Evolutionary conservation across 768 basidiomycete species (phyloP), one percentile per base, ranked within the genome.

Genomic region (Tulasnella sp.): DNA sequence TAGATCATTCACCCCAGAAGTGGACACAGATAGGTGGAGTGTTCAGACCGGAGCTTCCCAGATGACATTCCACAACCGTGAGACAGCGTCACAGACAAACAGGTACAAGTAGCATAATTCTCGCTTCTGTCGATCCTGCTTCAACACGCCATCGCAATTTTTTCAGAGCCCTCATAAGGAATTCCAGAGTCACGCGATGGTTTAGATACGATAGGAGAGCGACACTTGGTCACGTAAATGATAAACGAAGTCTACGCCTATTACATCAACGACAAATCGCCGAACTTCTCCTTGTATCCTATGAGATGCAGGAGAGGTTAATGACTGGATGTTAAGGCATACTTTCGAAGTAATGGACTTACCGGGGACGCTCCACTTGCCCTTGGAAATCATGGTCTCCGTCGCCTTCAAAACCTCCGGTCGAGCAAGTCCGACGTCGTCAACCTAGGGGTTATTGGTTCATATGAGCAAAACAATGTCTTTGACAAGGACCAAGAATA

Each of bases 331-430:
- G 32, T 78, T 16, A 34, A 40, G 16, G 26, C 17, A 37, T 37
- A 68, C 19, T 68, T 52, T 26, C 37, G 59, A 42, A n/a, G 42
- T 40, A 36, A 52, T 26, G 16, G 34, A 75, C 84, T 69, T 79
- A 90, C 95, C 95, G 78, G 96, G 96, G 73, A 98, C 95, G 78
- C 90, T 94, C 90, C 94, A 97, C 84, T 98, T 97, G 81, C 95
- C 95, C 84, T 98, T 95, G 87, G 90, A 89, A 75, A 98, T 81
- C 94, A 97, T 96, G 76, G 85, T 91, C 83, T 98, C 94, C 73
- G 97, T 92, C 52, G 91, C 88, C 81, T 97, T 89, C 42, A 85
- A 83, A 80, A 98, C 89, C 81, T 93, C 92, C 19, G 97, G 97
- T 81, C 97, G 91, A 32, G 96, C 96, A 74, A 89, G 85, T 76